phyloP scores from a whole-genome alignment of 2,329 filamentous ascomycete genomes.

The Calonectria leucothoes region DNA sequence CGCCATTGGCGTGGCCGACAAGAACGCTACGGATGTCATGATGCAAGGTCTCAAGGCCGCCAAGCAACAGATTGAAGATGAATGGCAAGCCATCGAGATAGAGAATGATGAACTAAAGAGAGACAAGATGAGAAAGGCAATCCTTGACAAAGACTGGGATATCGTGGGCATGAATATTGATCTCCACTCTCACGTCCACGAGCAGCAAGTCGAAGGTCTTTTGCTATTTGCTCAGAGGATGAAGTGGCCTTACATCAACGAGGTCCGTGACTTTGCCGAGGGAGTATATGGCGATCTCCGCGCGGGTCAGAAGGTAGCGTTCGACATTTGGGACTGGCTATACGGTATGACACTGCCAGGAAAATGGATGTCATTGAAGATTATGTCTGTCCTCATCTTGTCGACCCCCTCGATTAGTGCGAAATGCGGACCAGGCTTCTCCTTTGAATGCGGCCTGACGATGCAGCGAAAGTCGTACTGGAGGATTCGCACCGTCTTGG shows the following conservation, averaged over 20 bases:
- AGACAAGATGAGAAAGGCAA: neutral
- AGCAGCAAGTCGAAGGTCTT: conserved; percentile 16
- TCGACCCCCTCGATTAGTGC: neutral
- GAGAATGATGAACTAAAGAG: neutral
- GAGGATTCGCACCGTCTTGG: conserved; percentile 14
- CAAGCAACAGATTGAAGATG: neutral
- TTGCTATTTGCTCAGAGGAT: conserved; percentile 15
- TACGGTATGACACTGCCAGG: conserved; percentile 19
- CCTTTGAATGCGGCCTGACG: neutral
- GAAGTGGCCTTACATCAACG: conserved; percentile 18
- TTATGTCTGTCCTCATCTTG: conserved; percentile 13
- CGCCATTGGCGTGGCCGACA: neutral
- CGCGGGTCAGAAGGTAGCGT: neutral
- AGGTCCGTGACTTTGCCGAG: neutral
- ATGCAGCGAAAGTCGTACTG: conserved; percentile 13
- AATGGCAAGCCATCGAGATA: neutral
- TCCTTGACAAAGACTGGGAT: neutral
- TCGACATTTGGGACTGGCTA: conserved; percentile 10
- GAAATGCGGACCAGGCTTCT: neutral
- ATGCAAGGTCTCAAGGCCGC: neutral
- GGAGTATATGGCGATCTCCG: neutral
- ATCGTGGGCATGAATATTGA: neutral
- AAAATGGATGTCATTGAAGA: conserved; percentile 6
- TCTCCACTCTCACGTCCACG: conserved; percentile 17
- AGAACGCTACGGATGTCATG: neutral